Conservation (phyloP, 768 basidiomycete species). For the Galerina sulciceps region DNA sequence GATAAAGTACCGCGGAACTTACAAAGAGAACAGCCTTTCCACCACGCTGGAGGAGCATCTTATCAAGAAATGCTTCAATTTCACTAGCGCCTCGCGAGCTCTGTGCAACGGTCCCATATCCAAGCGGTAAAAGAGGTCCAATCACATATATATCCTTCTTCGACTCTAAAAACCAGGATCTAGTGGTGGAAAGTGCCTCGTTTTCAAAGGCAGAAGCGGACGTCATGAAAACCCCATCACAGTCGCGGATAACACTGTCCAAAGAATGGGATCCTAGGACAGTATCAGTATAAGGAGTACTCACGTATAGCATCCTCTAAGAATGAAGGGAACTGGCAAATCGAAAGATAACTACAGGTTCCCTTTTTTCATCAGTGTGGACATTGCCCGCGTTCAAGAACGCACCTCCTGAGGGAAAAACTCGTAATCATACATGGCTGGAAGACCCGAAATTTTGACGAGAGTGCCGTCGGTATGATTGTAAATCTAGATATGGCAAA, state of each 20-base stretch:
- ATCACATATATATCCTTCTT: constrained; percentile 7
- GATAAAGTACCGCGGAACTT: not conserved
- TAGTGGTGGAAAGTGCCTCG: constrained; percentile 1
- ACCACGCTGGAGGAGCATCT: not conserved
- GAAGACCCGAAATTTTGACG: constrained; percentile 11
- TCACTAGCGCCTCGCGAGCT: constrained; percentile 3
- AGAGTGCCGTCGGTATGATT: constrained; percentile 6
- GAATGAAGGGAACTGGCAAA: not conserved
- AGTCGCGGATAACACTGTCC: constrained; percentile 1
- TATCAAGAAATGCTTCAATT: constrained; percentile 4
- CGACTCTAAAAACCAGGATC: constrained; percentile 6
- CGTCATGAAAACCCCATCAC: constrained; percentile 2
- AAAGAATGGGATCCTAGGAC: not conserved
- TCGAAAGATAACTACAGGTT: not conserved
- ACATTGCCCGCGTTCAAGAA: not conserved
- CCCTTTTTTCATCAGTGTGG: not conserved
- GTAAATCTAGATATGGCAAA: constrained; percentile 1
- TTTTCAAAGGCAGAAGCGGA: constrained; percentile 7
- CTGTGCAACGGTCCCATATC: constrained; percentile 1
- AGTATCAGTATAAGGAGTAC: not conserved
- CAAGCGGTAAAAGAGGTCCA: constrained; percentile 13
- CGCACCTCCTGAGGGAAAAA: constrained; percentile 19
- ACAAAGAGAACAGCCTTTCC: constrained; percentile 10
- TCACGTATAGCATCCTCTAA: not conserved
- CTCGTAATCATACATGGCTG: constrained; percentile 20